Base-by-base conservation (phyloP, 371 early-diverging fungal species). In the Mortierella sp. region DNA sequence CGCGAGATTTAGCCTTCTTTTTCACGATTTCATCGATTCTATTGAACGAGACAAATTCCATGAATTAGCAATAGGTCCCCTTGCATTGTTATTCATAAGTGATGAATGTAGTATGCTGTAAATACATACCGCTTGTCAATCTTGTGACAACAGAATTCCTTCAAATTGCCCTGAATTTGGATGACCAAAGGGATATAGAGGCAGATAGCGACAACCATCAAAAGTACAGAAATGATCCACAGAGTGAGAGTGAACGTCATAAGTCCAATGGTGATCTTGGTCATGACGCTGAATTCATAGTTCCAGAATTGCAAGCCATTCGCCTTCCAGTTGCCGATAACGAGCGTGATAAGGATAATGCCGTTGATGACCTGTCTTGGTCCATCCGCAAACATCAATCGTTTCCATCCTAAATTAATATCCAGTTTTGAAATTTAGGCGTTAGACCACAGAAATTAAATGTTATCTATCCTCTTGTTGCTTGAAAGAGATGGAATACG, bases 141-240 rank as follows among this genome's bases (percentile, higher is more conserved):
- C 81, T 94, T 95, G 84, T 96, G 95, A 68, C 95, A 95, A 72
- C 94, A 94, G 74, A 94, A 97, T 74, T 97, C 97, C 77, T 97
- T 97, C 55, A 97, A 83, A 77, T 96, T 97, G 15, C 97, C 97
- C 43, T 92, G 90, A 66, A 97, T 95, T 15, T 88, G 86, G 70
- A 89, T 90, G 53, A 95, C 84, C 59, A 97, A 86, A 5, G 96
- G 96, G 36, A 97, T 86, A 77, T 97, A 97, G 7, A 95, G 63
- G 33, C 93, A 55, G 38, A 87, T 84, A 1, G 96, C 95, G n/a
- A 87, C 59, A 1, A 93, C 16, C 59, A 93, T 85, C 74, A 78
- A 66, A 21, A 85, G 58, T 55, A 86, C 75, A 24, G 61, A 78
- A 47, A 92, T 70, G 55, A 84, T 72, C 71, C 88, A 81, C 2